Conservation (phyloP, 116 monocot species). For the Phalaenopsis hybrid region DNA sequence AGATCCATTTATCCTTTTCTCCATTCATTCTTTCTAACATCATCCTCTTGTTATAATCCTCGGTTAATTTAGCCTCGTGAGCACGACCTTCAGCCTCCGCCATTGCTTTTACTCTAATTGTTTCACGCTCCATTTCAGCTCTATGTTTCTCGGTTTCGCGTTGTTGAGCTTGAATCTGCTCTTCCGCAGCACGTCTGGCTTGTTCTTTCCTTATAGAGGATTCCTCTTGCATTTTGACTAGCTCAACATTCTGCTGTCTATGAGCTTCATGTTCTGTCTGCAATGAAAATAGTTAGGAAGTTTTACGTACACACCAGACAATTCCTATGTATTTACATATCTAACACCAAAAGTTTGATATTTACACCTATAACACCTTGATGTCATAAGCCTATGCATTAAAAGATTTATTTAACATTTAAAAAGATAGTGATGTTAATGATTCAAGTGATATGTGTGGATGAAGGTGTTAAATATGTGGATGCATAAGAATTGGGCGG, state of each 20-base stretch:
- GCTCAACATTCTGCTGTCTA: constrained; percentile 72
- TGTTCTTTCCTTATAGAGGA: constrained; percentile 60
- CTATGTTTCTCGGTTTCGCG: constrained; percentile 60
- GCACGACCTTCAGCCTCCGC: constrained; percentile 73
- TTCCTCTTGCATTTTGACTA: constrained; percentile 94
- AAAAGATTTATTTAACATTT: too few species aligned
- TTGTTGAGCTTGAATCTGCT: constrained; percentile 56
- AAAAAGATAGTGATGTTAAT: too few species aligned
- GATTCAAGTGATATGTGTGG: too few species aligned
- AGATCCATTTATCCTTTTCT: constrained; percentile 88
- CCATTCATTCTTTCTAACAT: constrained; percentile 70
- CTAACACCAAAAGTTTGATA: too few species aligned
- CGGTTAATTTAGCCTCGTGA: constrained; percentile 57
- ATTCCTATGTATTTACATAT: too few species aligned
- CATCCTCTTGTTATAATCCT: constrained; percentile 68
- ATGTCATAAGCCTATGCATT: too few species aligned
- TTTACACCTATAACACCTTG: too few species aligned
- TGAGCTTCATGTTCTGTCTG: constrained; percentile 85
- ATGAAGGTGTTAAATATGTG: too few species aligned
- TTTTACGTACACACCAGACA: too few species aligned
- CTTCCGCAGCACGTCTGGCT: constrained; percentile 58
- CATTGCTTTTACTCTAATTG: constrained; percentile 57
- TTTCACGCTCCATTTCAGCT: constrained; percentile 66
- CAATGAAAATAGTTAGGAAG: constrained; percentile 1
- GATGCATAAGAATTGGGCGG: too few species aligned